These are phyloP conservation scores for Desmodesmus armatus DNA, from an alignment of 139 green algal genomes.

Conservation along the genomic window DNA sequence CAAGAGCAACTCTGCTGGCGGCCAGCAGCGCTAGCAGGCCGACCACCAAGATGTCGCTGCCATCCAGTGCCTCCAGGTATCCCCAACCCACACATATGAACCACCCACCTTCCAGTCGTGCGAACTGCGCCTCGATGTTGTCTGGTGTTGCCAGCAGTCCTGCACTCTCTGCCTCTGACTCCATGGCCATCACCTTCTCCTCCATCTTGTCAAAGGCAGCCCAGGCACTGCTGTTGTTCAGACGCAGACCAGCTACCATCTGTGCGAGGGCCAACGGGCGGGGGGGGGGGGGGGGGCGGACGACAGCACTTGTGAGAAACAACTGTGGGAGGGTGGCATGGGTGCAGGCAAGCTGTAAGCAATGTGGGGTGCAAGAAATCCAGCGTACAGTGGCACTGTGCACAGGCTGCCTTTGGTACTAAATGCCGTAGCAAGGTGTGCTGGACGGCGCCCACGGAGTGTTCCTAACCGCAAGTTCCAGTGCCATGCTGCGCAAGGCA, in stretches of 20 bases:
- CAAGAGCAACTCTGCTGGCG: no score
- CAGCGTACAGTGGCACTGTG: no score
- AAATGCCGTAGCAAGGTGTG: no score
- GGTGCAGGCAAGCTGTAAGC: not conserved
- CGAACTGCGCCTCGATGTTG: constrained; percentile 57
- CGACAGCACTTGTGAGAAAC: not conserved
- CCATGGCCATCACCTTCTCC: constrained; percentile 93
- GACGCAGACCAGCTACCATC: constrained; percentile 81
- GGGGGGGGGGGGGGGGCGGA: not conserved
- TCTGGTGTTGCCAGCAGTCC: constrained; percentile 52
- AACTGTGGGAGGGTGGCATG: not conserved
- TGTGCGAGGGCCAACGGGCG: no score
- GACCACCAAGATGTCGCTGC: no score
- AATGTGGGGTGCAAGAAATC: no score
- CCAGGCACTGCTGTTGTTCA: constrained; percentile 73
- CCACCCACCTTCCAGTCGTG: constrained; percentile 49
- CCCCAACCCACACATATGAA: constrained; percentile 17
- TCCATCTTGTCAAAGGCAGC: constrained; percentile 98
- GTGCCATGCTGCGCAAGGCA: no score
- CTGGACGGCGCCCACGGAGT: no score
- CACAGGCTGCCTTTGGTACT: no score
- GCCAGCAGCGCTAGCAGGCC: no score
- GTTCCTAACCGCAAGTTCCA: no score
- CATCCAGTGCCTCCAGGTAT: no score
- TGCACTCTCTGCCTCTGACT: constrained; percentile 80